These are phyloP conservation scores for Arthroderma sp. DNA, from an alignment of 2,329 filamentous ascomycete genomes.

Conservation along the genomic window DNA sequence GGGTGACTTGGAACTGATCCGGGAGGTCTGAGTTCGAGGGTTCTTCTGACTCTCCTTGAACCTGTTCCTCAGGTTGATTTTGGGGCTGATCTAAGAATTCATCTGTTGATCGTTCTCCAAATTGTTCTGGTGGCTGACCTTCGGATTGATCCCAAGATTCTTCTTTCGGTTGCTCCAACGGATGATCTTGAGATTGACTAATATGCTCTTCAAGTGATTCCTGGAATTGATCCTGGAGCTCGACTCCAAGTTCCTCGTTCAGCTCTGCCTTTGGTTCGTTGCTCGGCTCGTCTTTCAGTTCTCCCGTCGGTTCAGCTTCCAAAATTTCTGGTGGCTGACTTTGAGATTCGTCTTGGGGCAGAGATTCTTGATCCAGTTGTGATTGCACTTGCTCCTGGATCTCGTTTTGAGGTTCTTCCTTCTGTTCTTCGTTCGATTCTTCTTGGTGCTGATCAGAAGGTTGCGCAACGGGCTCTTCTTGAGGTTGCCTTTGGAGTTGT, in stretches of 20 bases:
- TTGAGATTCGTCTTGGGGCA: no score
- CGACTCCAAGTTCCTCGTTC: conserved; percentile 1
- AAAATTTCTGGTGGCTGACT: no score
- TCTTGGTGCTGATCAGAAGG: neutral
- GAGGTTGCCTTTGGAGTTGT: neutral
- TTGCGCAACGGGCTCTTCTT: neutral
- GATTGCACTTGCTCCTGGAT: no score
- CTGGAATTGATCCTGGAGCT: conserved; percentile 9
- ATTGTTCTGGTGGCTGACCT: neutral
- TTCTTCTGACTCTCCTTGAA: conserved; percentile 1
- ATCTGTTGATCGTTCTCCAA: neutral
- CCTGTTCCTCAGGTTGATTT: neutral
- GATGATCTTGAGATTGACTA: neutral
- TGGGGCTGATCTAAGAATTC: neutral
- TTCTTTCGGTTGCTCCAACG: neutral
- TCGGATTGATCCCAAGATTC: neutral
- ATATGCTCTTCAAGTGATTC: neutral
- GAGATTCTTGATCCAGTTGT: no score
- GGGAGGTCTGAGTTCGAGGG: neutral
- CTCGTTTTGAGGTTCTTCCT: neutral
- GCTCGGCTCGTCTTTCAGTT: neutral
- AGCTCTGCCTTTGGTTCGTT: neutral
- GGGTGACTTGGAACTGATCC: neutral
- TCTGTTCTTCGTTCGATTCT: neutral
- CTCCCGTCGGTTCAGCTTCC: neutral